Base-by-base conservation (phyloP, 2,329 filamentous ascomycete genomes). In the Incumbomyces delicatus region DNA sequence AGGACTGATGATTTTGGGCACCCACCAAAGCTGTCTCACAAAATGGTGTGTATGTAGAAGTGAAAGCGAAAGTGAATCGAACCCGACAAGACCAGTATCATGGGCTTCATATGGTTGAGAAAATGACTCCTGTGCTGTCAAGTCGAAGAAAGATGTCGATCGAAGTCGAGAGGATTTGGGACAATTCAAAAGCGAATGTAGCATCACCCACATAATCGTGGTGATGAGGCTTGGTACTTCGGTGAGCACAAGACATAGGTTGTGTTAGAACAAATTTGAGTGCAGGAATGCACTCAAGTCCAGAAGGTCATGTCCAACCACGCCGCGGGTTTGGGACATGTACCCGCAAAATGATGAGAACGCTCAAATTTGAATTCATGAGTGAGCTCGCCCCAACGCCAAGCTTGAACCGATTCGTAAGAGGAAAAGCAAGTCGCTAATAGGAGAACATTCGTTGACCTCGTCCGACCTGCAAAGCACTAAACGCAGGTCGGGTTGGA, bases 401-500 rank as follows among this genome's bases (percentile, higher is more conserved):
- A 46, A 43, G 53, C 54, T 54, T 50, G 47, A 50, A 53, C 47
- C 42, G 44, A 48, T 41, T 44, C 34, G 40, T 50, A 47, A 50
- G 33, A 31, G 41, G 36, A 44, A 48, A 22, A 44, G 35, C 48
- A 35, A 49, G n/a, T 34, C 46, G 47, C 43, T 51, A 53, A 49
- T 53, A 54, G 34, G 56, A 53, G 46, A 50, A 49, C 51, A 56
- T 56, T 44, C 54, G 52, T 41, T 53, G 48, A 39, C 48, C 49
- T 41, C 48, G 49, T 18, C 36, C 34, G 16, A 45, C 16, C 33
- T 53, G 50, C 39, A 53, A 47, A 35, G 41, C 40, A 18, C 53
- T 53, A 34, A 55, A 39, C 5, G 52, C 50, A 34, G 48, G 27
- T 42, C 43, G 43, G 41, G 49, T 50, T 32, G 53, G 46, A 31